Evolutionary conservation across 495 filamentous ascomycete species (phyloP), one percentile per base, ranked within the genome.

Genomic region (Hamigera avellanea): DNA sequence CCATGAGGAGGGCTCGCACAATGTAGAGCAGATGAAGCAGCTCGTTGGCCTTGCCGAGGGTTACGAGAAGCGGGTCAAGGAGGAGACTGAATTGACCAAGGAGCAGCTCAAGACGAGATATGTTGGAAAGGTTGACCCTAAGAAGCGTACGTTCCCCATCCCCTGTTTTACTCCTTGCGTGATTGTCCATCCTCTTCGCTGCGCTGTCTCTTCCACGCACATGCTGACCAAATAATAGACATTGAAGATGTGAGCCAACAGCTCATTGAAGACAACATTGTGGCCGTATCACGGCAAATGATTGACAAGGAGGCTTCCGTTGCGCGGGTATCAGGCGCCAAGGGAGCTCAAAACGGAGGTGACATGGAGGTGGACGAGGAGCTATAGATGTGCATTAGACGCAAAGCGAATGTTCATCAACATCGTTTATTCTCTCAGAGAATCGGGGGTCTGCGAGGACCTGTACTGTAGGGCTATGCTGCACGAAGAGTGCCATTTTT

Each of bases 41-140:
- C 75, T 98, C 32, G 93, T 96, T 37, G 72, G 66, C 35, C 72
- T 98, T 31, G 85, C 91, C 4, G 91, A 96, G 44, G 88, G 91
- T 34, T 98, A 98, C 56, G 91, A 96, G 70, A 95, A 93, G 77
- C 70, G 91, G 43, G 89, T 98, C 41, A 95, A 93, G 69, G 93
- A 96, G 66, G 91, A 98, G 69, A 88, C 83, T 17, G 86, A 95
- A 62, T 64, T 98, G 56, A 94, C 78, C 27, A 95, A 95, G 70
- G 91, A 98, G 19, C 88, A 96, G 53, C 68, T 98, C 37, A 95
- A 95, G 78, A 98, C 91, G 35, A 77, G 91, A 76, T 98, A 98
- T 61, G 91, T 98, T 32, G 91, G 91, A 54, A 96, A 95, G 66
- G 75, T 96, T 48, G 91, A 98, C 52, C 91, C 91, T 19, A 98